These are phyloP conservation scores for Xylaria sp. DNA, from an alignment of 2,329 filamentous ascomycete species.

Conservation along the genomic window DNA sequence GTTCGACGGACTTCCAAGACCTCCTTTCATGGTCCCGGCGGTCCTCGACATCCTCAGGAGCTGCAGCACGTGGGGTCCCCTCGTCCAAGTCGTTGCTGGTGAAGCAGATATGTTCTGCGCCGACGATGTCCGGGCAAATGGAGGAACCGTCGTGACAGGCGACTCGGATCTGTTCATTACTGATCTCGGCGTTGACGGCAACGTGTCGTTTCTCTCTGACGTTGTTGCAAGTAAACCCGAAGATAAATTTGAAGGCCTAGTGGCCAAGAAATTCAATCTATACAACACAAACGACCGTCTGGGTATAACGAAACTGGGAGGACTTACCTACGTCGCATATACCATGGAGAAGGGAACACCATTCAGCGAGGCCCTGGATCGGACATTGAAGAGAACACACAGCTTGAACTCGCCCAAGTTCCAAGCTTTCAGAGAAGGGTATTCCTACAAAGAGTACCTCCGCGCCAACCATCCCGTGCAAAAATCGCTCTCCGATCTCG, in stretches of 20 bases:
- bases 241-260: slow-evolving; percentile 16
- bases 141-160: slow-evolving; percentile 64
- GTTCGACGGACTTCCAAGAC: slow-evolving; percentile 34
- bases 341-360: slow-evolving; percentile 22
- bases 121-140: slow-evolving; percentile 47
- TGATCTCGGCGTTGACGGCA: slow-evolving; percentile 56
- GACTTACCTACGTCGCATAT: slow-evolving; percentile 30
- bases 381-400: slow-evolving; percentile 21
- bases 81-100: slow-evolving; percentile 62
- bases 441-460: slow-evolving; percentile 25
- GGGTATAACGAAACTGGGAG: slow-evolving; percentile 26
- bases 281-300: slow-evolving; percentile 26
- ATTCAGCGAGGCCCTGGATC: slow-evolving; percentile 18
- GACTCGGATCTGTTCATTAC: slow-evolving; percentile 83
- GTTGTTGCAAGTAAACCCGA: slow-evolving; percentile 36
- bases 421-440: slow-evolving; percentile 25
- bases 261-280: slow-evolving; percentile 35
- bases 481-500: slow-evolving; percentile 23
- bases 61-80: slow-evolving; percentile 37
- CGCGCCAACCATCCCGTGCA: slow-evolving; percentile 26
- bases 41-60: slow-evolving; percentile 64
- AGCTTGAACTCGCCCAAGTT: slow-evolving; percentile 15
- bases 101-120: slow-evolving; percentile 85
- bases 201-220: slow-evolving; percentile 64
- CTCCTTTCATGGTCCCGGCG: slow-evolving; percentile 70